Evolutionary conservation across 2,329 filamentous ascomycete genomes (phyloP).

Genomic region (Diplodia intermedia): DNA sequence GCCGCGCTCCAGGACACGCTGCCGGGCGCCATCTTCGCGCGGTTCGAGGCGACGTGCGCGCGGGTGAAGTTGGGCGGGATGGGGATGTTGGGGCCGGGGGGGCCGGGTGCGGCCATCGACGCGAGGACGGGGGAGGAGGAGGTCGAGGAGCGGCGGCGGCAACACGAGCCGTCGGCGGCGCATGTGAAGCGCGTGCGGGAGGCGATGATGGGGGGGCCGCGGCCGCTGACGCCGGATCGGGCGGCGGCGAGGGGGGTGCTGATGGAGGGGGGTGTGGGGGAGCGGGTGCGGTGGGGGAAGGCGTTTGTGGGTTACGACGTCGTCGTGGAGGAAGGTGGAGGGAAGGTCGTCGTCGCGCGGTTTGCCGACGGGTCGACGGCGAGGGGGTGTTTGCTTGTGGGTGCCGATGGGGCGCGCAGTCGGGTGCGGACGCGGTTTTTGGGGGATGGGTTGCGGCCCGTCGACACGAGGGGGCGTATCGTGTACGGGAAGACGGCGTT

Average conservation of each 20-base stretch:
- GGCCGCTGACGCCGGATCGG: slow-evolving; percentile 18
- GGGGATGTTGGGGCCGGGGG: slow-evolving; percentile 1
- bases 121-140: background rate
- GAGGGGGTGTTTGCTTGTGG: slow-evolving; percentile 32
- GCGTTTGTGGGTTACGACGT: slow-evolving; percentile 12
- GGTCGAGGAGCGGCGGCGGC: background rate
- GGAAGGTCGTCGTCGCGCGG: slow-evolving; percentile 19
- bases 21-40: background rate
- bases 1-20: slow-evolving; percentile 6
- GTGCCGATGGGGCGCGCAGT: slow-evolving; percentile 41
- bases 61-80: background rate
- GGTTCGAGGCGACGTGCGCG: slow-evolving; percentile 18
- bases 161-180: background rate
- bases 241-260: slow-evolving; percentile 8
- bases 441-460: slow-evolving; percentile 41
- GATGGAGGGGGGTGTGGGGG: slow-evolving; percentile 8
- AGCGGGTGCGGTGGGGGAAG: background rate
- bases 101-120: background rate
- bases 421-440: slow-evolving; percentile 48
- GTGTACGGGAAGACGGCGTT: slow-evolving; percentile 53
- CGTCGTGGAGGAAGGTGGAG: too few relatives aligned
- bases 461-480: slow-evolving; percentile 50
- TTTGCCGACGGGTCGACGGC: slow-evolving; percentile 32
- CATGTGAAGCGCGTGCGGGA: background rate
- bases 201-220: background rate